Conservation (phyloP, 2,329 filamentous ascomycete species). For the Escovopsis weberi region DNA sequence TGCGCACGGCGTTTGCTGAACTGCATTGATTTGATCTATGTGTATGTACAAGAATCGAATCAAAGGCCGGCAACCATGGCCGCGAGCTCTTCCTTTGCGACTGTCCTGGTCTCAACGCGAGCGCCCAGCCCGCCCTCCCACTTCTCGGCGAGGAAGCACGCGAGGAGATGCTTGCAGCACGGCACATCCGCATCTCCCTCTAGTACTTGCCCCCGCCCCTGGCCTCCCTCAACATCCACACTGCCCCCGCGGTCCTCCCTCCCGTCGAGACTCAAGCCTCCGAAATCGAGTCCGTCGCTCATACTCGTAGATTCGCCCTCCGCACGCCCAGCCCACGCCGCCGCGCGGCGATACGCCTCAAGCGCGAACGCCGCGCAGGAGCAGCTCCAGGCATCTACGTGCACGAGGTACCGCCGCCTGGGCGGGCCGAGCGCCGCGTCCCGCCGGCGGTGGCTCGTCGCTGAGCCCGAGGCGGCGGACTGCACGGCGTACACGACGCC, state of each 20-base stretch:
- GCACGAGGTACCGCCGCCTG: slow-evolving; percentile 48
- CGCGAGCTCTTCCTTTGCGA: slow-evolving; percentile 53
- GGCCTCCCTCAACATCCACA: slow-evolving; percentile 31
- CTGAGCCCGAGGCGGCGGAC: slow-evolving; percentile 32
- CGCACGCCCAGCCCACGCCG: background rate
- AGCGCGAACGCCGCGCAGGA: slow-evolving; percentile 76
- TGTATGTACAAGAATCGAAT: background rate
- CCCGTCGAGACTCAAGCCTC: slow-evolving; percentile 31
- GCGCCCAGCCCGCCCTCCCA: slow-evolving; percentile 43
- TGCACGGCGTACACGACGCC: slow-evolving; percentile 48
- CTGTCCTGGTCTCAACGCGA: slow-evolving; percentile 38
- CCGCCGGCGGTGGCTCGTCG: slow-evolving; percentile 11
- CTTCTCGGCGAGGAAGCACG: slow-evolving; percentile 59
- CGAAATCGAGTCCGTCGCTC: slow-evolving; percentile 21
- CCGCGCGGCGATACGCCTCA: slow-evolving; percentile 40
- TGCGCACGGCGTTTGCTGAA: no score
- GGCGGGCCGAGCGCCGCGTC: slow-evolving; percentile 6
- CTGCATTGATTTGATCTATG: no score
- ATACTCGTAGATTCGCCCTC: background rate
- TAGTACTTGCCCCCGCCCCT: slow-evolving; percentile 22
- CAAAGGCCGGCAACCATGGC: slow-evolving; percentile 44
- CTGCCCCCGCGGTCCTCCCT: no score
- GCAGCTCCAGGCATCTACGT: slow-evolving; percentile 70
- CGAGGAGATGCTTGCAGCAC: slow-evolving; percentile 80
- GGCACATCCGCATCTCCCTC: slow-evolving; percentile 26